phyloP scores from a whole-genome alignment of 345 rosid species.

The Xanthoceras sorbifolium region DNA sequence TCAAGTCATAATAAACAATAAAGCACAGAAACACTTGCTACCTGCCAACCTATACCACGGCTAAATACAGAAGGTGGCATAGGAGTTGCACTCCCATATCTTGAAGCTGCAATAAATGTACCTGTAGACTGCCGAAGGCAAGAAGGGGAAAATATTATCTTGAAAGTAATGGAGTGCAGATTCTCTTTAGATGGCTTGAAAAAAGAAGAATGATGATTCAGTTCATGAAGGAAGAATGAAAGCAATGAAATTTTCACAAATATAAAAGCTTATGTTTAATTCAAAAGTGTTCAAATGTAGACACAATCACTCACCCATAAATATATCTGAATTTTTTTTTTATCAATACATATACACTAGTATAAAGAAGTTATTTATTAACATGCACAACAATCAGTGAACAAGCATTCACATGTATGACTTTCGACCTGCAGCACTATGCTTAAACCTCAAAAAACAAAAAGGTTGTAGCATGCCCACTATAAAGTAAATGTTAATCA shows the following conservation, averaged over 20 bases:
- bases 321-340: neutral
- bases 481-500: neutral
- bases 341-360: neutral
- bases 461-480: neutral
- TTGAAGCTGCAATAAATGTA: slow-evolving; percentile 67
- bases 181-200: slow-evolving; percentile 1
- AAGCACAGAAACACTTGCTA: slow-evolving; percentile 12
- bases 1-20: neutral
- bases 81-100: slow-evolving; percentile 84
- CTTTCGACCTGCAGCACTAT: neutral
- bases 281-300: neutral
- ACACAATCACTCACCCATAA: neutral
- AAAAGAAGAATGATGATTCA: neutral
- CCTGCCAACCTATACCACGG: slow-evolving; percentile 92
- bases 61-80: slow-evolving; percentile 74
- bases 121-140: slow-evolving; percentile 68
- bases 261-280: neutral
- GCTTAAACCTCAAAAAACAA: neutral
- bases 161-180: neutral
- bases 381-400: neutral
- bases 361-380: slow-evolving; percentile 1
- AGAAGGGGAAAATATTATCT: neutral
- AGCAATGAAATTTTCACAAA: neutral
- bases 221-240: neutral
- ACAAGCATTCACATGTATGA: neutral